Base-by-base conservation (phyloP, 805 yeast species). In the Kazachstania psychrophila region DNA sequence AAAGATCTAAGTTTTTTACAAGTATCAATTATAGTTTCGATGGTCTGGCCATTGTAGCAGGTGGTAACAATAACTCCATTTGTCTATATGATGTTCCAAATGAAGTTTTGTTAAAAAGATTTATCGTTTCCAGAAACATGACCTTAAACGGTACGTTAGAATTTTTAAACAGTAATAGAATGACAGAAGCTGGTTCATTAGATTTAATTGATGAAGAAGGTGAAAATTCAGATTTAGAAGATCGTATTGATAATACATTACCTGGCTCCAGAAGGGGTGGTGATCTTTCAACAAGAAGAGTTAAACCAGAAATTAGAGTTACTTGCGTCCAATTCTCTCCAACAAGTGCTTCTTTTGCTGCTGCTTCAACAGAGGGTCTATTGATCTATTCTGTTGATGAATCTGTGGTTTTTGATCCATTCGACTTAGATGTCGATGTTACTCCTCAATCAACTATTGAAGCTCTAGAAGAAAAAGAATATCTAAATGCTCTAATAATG, bases 321-420 rank as follows among this genome's bases (percentile, higher is more conserved):
- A 75, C 85, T 2, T 66, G 80, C 3, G 70, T 92, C 20, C 72
- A 70, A 47, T 92, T 88, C 52, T 84, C 95, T 2, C 98, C 98
- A 14, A 80, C 96, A 0, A 81, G 94, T 2, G 69, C 80, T 15
- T 77, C 94, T 23, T 92, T 92, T 68, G 92, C 95, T 1, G 95
- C 94, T 28, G 92, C 96, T 0, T 79, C 96, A 0, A 92, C 98
- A 0, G 97, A 89, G 58, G 98, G 98, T 7, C 64, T 92, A 31
- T 65, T 87, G 39, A 66, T 92, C 1, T 92, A 73, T 56, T 79
- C 95, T 1, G 73, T 87, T 27, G 94, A 89, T 58, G 78, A 77
- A 34, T 64, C 73, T 9, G 61, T 79, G 34, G 64, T 78, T 20
- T 92, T 92, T 55, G 98, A 92, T 65, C 98, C 98, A 23, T 85